Evolutionary conservation across 2,329 filamentous ascomycete genomes (phyloP).

Genomic region (Penicillium sp.): DNA sequence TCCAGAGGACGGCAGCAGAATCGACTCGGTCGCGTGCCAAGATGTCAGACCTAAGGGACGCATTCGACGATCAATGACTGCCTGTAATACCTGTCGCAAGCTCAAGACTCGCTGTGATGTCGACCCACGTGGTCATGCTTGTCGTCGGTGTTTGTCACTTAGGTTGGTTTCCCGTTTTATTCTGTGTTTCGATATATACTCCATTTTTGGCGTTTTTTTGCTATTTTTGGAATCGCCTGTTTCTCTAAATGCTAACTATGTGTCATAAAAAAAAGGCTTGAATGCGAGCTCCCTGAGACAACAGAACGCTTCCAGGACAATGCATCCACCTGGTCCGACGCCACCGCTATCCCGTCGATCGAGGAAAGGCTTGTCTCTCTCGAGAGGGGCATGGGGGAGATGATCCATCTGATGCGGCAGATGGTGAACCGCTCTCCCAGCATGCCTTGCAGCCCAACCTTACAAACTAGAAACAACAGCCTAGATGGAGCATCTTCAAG

Average conservation of each 20-base stretch:
- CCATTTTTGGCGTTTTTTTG: not conserved
- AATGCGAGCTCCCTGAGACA: conserved; percentile 36
- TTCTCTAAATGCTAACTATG: conserved; percentile 9
- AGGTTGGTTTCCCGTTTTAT: conserved; percentile 25
- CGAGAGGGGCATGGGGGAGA: conserved; percentile 35
- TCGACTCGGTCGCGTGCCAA: conserved; percentile 23
- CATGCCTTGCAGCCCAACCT: conserved; percentile 16
- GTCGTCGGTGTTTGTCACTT: conserved; percentile 37
- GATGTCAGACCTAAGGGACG: conserved; percentile 32
- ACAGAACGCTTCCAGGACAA: conserved; percentile 35
- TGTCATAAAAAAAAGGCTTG: conserved; percentile 26
- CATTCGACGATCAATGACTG: conserved; percentile 38
- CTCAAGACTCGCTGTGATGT: conserved; percentile 39
- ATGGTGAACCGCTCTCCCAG: conserved; percentile 29
- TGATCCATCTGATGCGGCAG: conserved; percentile 35
- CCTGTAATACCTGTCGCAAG: conserved; percentile 39
- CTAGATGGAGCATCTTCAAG: conserved; percentile 25
- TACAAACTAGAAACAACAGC: conserved; percentile 21
- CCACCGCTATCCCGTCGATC: conserved; percentile 33
- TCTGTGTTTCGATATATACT: not conserved
- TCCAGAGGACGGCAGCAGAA: conserved; percentile 24
- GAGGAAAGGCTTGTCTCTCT: conserved; percentile 35
- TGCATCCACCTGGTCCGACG: conserved; percentile 31
- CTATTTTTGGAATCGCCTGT: too few relatives aligned
- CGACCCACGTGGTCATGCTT: conserved; percentile 36